Conservation (phyloP, 805 yeast genomes). For the Pichia scutulata region DNA sequence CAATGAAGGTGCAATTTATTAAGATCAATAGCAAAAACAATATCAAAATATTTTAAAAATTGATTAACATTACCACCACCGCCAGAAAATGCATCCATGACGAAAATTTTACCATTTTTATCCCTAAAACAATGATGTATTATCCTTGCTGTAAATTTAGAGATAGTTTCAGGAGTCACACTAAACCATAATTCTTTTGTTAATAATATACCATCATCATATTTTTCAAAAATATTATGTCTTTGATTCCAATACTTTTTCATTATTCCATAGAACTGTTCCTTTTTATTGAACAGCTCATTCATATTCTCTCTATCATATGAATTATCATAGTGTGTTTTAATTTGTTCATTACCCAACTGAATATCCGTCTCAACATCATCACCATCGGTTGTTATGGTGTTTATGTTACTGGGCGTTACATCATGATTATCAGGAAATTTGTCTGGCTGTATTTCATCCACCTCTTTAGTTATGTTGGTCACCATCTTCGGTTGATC, state of each 20-base stretch:
- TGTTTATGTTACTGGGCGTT: neutral
- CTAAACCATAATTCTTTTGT: slow-evolving; percentile 76
- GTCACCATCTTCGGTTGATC: neutral
- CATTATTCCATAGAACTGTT: slow-evolving; percentile 14
- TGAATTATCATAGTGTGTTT: neutral
- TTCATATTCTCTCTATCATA: slow-evolving; percentile 3
- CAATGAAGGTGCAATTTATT: slow-evolving; percentile 57
- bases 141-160: slow-evolving; percentile 50
- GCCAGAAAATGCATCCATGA: slow-evolving; percentile 70
- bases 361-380: neutral
- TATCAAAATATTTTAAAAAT: slow-evolving; percentile 50
- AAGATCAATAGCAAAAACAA: slow-evolving; percentile 56
- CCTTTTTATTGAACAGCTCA: slow-evolving; percentile 3
- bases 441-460: neutral
- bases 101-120: slow-evolving; percentile 61
- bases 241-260: slow-evolving; percentile 57
- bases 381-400: neutral
- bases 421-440: neutral
- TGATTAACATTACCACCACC: slow-evolving; percentile 85
- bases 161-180: slow-evolving; percentile 75
- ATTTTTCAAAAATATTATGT: slow-evolving; percentile 48
- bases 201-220: slow-evolving; percentile 60
- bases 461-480: neutral
- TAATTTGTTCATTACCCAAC: neutral
- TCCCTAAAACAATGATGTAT: slow-evolving; percentile 72